phyloP scores from a whole-genome alignment of 2,329 filamentous ascomycete species.

The Fusarium praegraminearum region DNA sequence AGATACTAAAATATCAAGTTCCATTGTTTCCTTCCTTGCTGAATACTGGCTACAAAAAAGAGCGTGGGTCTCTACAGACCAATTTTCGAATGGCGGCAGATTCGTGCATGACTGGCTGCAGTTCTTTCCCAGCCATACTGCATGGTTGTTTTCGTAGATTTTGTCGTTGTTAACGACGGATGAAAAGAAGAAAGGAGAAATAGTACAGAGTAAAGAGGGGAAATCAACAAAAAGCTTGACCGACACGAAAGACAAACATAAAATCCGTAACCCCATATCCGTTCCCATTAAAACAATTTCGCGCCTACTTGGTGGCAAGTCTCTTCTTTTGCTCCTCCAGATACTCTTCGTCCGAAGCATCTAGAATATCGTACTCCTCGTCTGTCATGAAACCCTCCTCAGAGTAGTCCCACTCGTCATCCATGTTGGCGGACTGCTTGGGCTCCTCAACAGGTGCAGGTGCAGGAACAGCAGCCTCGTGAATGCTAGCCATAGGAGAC shows the following conservation, averaged over 20 bases:
- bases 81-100: constrained; percentile 26
- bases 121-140: constrained; percentile 16
- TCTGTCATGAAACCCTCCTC: constrained; percentile 90
- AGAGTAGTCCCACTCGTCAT: constrained; percentile 72
- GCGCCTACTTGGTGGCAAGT: constrained; percentile 53
- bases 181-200: constrained; percentile 41
- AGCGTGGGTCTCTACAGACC: constrained; percentile 42
- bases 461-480: constrained; percentile 71
- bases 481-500: constrained; percentile 83
- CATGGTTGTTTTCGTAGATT: constrained; percentile 11
- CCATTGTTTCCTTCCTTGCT: constrained; percentile 44
- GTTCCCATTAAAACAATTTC: constrained; percentile 32
- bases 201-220: constrained; percentile 44
- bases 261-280: constrained; percentile 42
- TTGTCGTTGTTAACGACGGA: constrained; percentile 15
- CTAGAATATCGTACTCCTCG: constrained; percentile 97
- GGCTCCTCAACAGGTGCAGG: constrained; percentile 66
- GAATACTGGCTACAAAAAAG: constrained; percentile 46
- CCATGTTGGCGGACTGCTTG: constrained; percentile 62
- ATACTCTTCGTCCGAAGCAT: constrained; percentile 92
- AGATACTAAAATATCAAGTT: constrained; percentile 21
- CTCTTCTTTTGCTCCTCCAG: constrained; percentile 66
- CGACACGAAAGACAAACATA: constrained; percentile 23
- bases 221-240: constrained; percentile 28
- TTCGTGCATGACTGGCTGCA: constrained; percentile 24